phyloP scores from a whole-genome alignment of 208 protist species.

The Naegleria gruberi region DNA sequence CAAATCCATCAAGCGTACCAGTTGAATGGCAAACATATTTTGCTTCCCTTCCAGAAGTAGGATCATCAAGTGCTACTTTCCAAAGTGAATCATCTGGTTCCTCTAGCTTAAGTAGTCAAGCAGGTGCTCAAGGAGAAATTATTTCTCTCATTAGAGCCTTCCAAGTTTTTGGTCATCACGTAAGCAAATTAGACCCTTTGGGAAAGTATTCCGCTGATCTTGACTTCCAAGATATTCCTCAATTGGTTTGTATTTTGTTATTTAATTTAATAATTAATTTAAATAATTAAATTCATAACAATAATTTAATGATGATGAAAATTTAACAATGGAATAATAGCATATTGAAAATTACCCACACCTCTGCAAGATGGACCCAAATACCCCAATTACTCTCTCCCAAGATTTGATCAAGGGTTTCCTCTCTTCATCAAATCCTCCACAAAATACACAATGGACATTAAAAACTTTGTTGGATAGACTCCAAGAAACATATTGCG shows the following conservation, averaged over 20 bases:
- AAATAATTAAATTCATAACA: slow-evolving; percentile 44
- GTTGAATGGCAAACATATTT: neutral
- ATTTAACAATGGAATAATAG: slow-evolving; percentile 52
- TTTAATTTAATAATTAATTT: slow-evolving; percentile 33
- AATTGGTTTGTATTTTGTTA: slow-evolving; percentile 62
- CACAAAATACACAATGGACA: slow-evolving; percentile 61
- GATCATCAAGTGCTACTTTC: neutral
- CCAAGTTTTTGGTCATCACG: slow-evolving; percentile 68
- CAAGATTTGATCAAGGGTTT: slow-evolving; percentile 52
- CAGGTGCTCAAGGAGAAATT: neutral
- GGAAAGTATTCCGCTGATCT: slow-evolving; percentile 41
- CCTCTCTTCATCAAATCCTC: slow-evolving; percentile 52
- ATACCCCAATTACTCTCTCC: slow-evolving; percentile 54
- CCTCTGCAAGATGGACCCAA: slow-evolving; percentile 16
- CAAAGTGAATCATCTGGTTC: too few relatives aligned
- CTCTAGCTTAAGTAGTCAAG: neutral
- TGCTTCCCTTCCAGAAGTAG: neutral
- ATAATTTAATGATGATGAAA: slow-evolving; percentile 58
- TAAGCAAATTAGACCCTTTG: slow-evolving; percentile 66
- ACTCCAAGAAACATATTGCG: slow-evolving; percentile 72
- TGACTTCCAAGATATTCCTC: slow-evolving; percentile 28
- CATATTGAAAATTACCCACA: neutral
- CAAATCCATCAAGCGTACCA: neutral
- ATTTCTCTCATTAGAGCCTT: slow-evolving; percentile 71
- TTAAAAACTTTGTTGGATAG: slow-evolving; percentile 47